These are phyloP conservation scores for Sanguinoderma infundibulare DNA, from an alignment of 1,284 basidiomycete species.

Conservation along the genomic window DNA sequence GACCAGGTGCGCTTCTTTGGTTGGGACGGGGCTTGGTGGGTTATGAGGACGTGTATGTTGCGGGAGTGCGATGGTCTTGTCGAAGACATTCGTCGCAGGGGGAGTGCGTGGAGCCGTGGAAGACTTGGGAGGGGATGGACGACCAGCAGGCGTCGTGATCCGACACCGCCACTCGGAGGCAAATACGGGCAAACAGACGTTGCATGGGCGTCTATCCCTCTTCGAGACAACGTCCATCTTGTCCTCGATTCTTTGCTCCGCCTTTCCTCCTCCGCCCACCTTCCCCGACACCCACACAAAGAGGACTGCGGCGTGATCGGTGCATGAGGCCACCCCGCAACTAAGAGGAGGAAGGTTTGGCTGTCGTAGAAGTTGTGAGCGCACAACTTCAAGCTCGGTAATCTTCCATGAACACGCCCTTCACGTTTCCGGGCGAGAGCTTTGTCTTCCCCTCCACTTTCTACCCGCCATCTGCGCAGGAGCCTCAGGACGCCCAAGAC, in stretches of 20 bases:
- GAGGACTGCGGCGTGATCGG: neutral
- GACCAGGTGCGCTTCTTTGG: neutral
- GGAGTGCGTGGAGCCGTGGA: constrained; percentile 12
- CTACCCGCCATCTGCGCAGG: neutral
- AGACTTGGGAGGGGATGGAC: too few species aligned
- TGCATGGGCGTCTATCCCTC: constrained; percentile 16
- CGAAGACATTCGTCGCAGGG: constrained; percentile 4
- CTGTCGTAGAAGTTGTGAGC: constrained; percentile 15
- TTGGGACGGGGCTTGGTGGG: neutral
- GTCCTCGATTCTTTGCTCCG: constrained; percentile 19
- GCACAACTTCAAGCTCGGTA: constrained; percentile 17
- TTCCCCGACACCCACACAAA: constrained; percentile 3
- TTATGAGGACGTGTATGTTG: neutral
- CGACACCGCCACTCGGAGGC: constrained; percentile 22
- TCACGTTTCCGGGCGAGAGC: constrained; percentile 22
- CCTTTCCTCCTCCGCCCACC: constrained; percentile 5
- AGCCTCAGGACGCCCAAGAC: constrained; percentile 1
- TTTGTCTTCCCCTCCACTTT: constrained; percentile 16
- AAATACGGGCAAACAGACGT: constrained; percentile 30
- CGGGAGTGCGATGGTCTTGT: neutral
- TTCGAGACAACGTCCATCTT: constrained; percentile 24
- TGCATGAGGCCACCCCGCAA: neutral
- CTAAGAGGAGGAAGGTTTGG: neutral
- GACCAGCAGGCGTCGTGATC: constrained; percentile 3
- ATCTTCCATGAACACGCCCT: constrained; percentile 29